Base-by-base conservation (phyloP, 2,329 filamentous ascomycete species). In the Ophiostoma piceae region DNA sequence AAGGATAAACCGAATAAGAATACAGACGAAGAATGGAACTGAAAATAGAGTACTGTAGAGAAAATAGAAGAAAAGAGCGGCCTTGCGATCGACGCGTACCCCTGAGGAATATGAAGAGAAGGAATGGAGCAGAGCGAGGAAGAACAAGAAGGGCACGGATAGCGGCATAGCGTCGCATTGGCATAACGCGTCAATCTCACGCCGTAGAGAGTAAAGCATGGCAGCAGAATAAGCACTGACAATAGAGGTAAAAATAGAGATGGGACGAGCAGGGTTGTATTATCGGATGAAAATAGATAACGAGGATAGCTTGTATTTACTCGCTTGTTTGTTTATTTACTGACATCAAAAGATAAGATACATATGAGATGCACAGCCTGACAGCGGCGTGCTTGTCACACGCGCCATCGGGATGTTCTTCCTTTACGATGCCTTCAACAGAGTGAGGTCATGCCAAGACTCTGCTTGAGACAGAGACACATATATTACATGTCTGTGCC, bases 71-170 rank as follows among this genome's bases (percentile, higher is more conserved):
- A 2, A 35, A 5, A 35, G 4, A 35, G 54, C 54, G 22, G 54
- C 57, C 57, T 62, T 32, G 57, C 57, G 51, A 62, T 62, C 57
- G 57, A 62, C 57, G 57, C 57, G 57, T 62, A 62, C 57, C 51
- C 51, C 51, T 57, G 51, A 26, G 16, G 43, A 47, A 35, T 35
- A 35, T 35, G 35, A 57, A 12, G 12, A 57, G 51, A 57, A 26
- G 51, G 19, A 11, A 26, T 19, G 57, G 12, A 26, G 54, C 35
- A 35, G 35, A 35, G 5, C 4, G 35, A 35, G 8, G 3, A 35
- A 35, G 26, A 26, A 19, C 4, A 62, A 26, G 19, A 22, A 60
- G 26, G n/a, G 29, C 57, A 35, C 14, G 57, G 26, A 62, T 35
- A 62, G 22, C 29, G 51, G 51, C 22, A 57, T 35, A 47, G 43